Conservation (phyloP, 108 stramenopile species). For the Stephanodiscus minutulus region DNA sequence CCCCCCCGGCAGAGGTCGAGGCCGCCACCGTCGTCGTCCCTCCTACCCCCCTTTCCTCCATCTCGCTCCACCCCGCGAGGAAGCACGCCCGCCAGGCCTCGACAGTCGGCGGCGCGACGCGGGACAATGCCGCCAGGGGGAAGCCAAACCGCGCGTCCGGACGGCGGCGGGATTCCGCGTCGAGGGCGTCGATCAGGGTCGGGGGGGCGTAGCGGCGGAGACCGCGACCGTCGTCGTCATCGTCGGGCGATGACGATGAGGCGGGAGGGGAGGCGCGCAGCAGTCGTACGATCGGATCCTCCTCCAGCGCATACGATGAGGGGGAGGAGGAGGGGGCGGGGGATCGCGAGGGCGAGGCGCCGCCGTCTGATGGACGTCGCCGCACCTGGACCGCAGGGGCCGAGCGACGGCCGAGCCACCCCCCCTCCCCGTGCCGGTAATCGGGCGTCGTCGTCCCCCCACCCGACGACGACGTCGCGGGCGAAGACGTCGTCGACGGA, state of each 20-base stretch:
- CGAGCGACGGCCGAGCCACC: conserved; percentile 22
- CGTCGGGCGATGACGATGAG: background rate
- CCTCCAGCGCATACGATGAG: conserved; percentile 36
- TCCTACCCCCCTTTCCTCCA: background rate
- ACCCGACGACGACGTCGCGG: background rate
- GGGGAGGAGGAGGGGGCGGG: conserved; percentile 11
- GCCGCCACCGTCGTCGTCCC: background rate
- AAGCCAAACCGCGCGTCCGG: conserved; percentile 60
- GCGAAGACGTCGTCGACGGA: conserved; percentile 1
- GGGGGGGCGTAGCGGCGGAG: conserved; percentile 23
- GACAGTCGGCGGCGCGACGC: background rate
- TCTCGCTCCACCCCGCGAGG: conserved; percentile 3
- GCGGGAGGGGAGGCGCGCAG: conserved; percentile 39
- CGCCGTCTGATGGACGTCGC: background rate
- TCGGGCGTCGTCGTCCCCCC: background rate
- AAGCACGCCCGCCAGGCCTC: conserved; percentile 35
- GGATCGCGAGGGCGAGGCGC: background rate
- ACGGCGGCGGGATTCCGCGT: conserved; percentile 64
- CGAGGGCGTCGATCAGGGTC: conserved; percentile 73
- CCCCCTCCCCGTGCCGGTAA: conserved; percentile 18
- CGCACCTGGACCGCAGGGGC: background rate
- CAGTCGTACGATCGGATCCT: conserved; percentile 80
- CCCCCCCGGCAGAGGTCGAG: conserved; percentile 4
- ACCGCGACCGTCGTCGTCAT: conserved; percentile 2
- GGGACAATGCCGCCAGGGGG: conserved; percentile 45